Percentiles rank a stretch among this genome's conserved stretches.
phyloP scores from a whole-genome alignment of 768 basidiomycete species.

The Mycena pura region DNA sequence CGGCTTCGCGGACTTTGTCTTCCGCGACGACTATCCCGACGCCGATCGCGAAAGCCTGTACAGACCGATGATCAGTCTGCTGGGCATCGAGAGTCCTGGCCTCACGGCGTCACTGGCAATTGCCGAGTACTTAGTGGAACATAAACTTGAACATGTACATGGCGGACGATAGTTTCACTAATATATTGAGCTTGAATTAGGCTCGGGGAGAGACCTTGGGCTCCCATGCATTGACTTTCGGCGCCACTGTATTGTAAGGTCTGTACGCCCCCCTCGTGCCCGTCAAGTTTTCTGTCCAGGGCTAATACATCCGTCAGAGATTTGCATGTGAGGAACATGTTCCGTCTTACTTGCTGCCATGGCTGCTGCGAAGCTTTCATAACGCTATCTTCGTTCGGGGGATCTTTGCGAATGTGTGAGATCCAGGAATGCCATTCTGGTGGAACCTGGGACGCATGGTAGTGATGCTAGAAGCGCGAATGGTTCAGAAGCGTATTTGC shows the following conservation, averaged over 20 bases:
- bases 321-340: not conserved
- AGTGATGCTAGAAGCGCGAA: constrained; percentile 65
- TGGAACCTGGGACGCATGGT: constrained; percentile 92
- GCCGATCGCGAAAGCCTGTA: constrained; percentile 32
- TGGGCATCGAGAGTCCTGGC: constrained; percentile 94
- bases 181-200: constrained; percentile 11
- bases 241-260: constrained; percentile 84
- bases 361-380: constrained; percentile 72
- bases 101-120: constrained; percentile 88
- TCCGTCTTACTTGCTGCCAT: constrained; percentile 79
- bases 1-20: constrained; percentile 86
- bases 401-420: constrained; percentile 83
- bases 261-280: constrained; percentile 92
- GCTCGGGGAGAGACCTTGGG: constrained; percentile 68
- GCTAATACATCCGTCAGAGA: constrained; percentile 49
- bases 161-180: constrained; percentile 20
- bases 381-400: constrained; percentile 78
- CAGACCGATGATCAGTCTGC: constrained; percentile 75
- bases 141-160: constrained; percentile 46
- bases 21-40: constrained; percentile 68
- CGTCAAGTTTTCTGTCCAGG: constrained; percentile 87
- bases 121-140: constrained; percentile 80
- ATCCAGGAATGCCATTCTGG: constrained; percentile 99
- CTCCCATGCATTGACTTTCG: constrained; percentile 86
- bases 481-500: not conserved